Conservation (phyloP, 805 yeast genomes). For the Torulaspora franciscae region DNA sequence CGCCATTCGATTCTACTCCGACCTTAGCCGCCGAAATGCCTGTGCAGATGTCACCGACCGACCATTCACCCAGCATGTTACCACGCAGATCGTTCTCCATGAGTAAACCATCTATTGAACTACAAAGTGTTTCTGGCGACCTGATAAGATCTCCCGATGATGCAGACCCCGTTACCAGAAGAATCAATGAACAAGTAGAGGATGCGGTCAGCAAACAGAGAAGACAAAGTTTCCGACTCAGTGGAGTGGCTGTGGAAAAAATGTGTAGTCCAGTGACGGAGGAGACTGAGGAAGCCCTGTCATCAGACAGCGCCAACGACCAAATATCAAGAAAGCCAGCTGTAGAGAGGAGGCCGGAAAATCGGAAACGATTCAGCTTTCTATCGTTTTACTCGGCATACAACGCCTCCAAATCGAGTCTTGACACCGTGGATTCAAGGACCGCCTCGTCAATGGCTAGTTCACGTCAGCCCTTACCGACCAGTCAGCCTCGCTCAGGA, state of each 20-base stretch:
- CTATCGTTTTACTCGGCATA: slow-evolving; percentile 36
- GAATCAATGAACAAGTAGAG: slow-evolving; percentile 23
- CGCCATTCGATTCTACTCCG: slow-evolving; percentile 22
- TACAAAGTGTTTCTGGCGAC: slow-evolving; percentile 37
- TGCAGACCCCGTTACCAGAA: slow-evolving; percentile 18
- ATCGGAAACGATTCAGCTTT: slow-evolving; percentile 40
- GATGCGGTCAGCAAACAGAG: slow-evolving; percentile 13
- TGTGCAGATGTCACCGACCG: slow-evolving; percentile 10
- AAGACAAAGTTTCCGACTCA: slow-evolving; percentile 18
- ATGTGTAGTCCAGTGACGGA: slow-evolving; percentile 14
- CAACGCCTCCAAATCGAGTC: slow-evolving; percentile 21
- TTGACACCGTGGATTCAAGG: slow-evolving; percentile 9
- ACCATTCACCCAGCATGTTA: slow-evolving; percentile 22
- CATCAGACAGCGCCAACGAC: not conserved
- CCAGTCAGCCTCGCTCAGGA: not conserved
- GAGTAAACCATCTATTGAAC: slow-evolving; percentile 36
- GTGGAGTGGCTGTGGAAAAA: slow-evolving; percentile 15
- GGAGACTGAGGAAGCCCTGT: slow-evolving; percentile 9
- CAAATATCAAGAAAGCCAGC: not conserved
- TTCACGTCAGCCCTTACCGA: slow-evolving; percentile 1
- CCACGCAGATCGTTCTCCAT: slow-evolving; percentile 25
- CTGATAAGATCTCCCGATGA: slow-evolving; percentile 33
- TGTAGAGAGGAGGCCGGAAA: slow-evolving; percentile 7
- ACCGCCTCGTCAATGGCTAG: not conserved
- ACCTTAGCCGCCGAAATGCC: slow-evolving; percentile 15